Conservation (phyloP, 1,284 basidiomycete genomes). For the Termitomyces sp. region DNA sequence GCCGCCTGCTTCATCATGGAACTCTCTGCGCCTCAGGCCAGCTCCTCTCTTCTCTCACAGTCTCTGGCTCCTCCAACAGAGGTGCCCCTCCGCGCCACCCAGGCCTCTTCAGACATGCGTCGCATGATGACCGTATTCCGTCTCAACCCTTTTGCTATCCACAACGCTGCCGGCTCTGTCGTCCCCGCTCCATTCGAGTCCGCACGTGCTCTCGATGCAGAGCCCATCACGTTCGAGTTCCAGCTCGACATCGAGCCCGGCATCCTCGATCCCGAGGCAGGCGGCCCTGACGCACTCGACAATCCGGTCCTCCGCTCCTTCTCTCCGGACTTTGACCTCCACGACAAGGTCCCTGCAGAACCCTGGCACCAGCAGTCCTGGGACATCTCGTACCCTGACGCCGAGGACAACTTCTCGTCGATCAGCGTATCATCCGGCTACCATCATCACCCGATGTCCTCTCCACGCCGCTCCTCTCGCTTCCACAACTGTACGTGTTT, state of each 20-base stretch:
- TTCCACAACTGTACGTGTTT: slow-evolving; percentile 15
- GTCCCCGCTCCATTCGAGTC: slow-evolving; percentile 37
- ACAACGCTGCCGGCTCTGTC: slow-evolving; percentile 42
- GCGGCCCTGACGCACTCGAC: not conserved
- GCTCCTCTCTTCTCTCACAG: slow-evolving; percentile 23
- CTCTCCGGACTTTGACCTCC: slow-evolving; percentile 29
- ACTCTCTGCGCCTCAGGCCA: slow-evolving; percentile 20
- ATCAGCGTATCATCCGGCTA: not conserved
- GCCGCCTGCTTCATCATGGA: slow-evolving; percentile 40
- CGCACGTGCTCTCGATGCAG: slow-evolving; percentile 50
- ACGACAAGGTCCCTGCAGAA: slow-evolving; percentile 12
- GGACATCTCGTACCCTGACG: slow-evolving; percentile 3
- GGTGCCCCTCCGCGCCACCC: slow-evolving; percentile 68
- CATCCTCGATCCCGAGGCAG: slow-evolving; percentile 7
- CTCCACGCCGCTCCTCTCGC: slow-evolving; percentile 11
- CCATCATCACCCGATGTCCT: no score
- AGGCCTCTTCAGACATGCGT: slow-evolving; percentile 62
- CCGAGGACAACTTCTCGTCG: slow-evolving; percentile 6
- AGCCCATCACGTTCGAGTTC: slow-evolving; percentile 58
- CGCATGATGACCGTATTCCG: slow-evolving; percentile 72
- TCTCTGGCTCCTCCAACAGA: slow-evolving; percentile 51
- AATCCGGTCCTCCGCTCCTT: slow-evolving; percentile 23
- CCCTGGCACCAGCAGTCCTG: slow-evolving; percentile 4
- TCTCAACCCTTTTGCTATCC: slow-evolving; percentile 69
- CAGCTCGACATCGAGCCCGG: slow-evolving; percentile 39